Percentiles rank a stretch among this genome's conserved stretches.
Evolutionary conservation across 2,329 filamentous ascomycete genomes (phyloP).

Genomic region (Immersiporthe knoxdaviesiana): DNA sequence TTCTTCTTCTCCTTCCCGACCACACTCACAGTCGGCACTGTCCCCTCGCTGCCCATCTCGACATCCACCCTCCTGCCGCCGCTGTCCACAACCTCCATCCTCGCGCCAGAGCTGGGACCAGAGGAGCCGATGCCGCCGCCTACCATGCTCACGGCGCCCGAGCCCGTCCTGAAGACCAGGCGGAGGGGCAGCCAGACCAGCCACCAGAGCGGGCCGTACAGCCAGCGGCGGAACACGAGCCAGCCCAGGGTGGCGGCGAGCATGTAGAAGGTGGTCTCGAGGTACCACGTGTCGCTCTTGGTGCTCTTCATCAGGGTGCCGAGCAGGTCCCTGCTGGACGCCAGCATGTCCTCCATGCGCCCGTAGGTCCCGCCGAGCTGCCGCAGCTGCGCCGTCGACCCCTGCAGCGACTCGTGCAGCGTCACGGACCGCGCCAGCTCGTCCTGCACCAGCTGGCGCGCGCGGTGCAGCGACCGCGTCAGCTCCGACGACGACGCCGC

Average conservation of each 20-base stretch:
- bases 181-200: constrained; percentile 82
- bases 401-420: constrained; percentile 83
- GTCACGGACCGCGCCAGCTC: constrained; percentile 88
- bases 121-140: too few species aligned
- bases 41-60: constrained; percentile 42
- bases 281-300: constrained; percentile 98
- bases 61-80: constrained; percentile 34
- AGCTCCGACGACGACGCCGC: constrained; percentile 80
- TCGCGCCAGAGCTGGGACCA: constrained; percentile 30
- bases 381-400: constrained; percentile 81
- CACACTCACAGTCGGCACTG: constrained; percentile 56
- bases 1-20: constrained; percentile 37
- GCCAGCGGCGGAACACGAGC: constrained; percentile 80
- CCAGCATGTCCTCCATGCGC: constrained; percentile 75
- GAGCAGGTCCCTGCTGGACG: constrained; percentile 74
- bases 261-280: constrained; percentile 86
- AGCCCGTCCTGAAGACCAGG: constrained; percentile 64
- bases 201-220: constrained; percentile 93
- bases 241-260: constrained; percentile 77
- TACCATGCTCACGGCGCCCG: constrained; percentile 53
- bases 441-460: constrained; percentile 82
- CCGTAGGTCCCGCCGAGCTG: constrained; percentile 81
- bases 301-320: constrained; percentile 80
- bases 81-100: constrained; percentile 34
- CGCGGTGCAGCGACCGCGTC: constrained; percentile 79